Percentiles rank a stretch among this genome's conserved stretches.
These are phyloP conservation scores for Podila clonocystis DNA, from an alignment of 192 early-diverging fungal genomes.

Conservation along the genomic window DNA sequence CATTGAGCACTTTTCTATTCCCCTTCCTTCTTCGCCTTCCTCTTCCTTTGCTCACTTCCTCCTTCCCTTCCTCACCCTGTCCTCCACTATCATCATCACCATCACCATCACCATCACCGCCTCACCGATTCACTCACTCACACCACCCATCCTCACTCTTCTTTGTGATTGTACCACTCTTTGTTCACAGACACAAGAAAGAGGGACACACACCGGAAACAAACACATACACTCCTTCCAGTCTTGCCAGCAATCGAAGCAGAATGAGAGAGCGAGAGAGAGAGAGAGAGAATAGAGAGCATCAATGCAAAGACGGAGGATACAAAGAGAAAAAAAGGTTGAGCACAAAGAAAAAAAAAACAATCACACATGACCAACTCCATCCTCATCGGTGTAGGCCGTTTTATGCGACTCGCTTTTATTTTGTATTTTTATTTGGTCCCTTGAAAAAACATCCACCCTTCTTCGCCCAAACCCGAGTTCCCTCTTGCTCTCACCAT, in stretches of 20 bases:
- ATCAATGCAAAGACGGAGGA: neutral
- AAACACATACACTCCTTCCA: neutral
- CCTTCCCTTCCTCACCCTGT: neutral
- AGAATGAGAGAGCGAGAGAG: neutral
- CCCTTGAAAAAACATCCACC: neutral
- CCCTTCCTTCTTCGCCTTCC: neutral
- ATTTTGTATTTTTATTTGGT: neutral
- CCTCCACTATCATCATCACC: neutral
- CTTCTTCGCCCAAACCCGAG: no score
- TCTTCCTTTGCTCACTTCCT: neutral
- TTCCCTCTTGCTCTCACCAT: no score
- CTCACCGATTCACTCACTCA: no score
- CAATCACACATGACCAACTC: neutral
- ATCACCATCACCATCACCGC: no score
- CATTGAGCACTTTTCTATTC: conserved; percentile 6
- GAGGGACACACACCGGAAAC: neutral
- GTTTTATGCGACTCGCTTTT: neutral
- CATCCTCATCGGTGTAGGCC: neutral
- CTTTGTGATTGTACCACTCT: no score
- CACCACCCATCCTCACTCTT: no score
- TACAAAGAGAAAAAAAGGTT: neutral
- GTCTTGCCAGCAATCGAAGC: neutral
- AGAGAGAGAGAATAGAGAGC: neutral
- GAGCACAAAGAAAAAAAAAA: neutral
- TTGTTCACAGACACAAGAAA: neutral